Evolutionary conservation across 257 asterid genomes (phyloP).

Genomic region (Buddleja alternifolia): DNA sequence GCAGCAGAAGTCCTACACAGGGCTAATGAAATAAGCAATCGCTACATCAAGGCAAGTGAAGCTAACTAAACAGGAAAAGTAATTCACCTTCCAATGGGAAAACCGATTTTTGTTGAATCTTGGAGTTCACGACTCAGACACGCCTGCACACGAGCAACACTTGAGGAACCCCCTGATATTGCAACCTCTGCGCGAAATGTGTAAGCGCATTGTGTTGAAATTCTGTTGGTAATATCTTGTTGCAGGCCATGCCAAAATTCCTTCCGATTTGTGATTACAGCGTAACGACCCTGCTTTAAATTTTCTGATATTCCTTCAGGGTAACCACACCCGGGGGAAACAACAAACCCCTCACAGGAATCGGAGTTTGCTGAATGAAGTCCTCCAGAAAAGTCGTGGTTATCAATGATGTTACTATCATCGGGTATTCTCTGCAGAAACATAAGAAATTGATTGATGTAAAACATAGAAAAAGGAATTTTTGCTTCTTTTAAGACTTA

Average conservation of each 20-base stretch:
- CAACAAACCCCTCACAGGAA: slow-evolving; percentile 65
- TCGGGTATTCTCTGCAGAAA: slow-evolving; percentile 44
- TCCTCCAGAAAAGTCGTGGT: slow-evolving; percentile 80
- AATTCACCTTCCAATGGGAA: slow-evolving; percentile 66
- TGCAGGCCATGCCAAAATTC: slow-evolving; percentile 87
- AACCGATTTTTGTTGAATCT: slow-evolving; percentile 52
- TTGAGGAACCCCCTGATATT: slow-evolving; percentile 50
- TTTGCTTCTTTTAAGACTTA: background rate
- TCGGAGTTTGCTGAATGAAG: slow-evolving; percentile 71
- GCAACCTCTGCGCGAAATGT: slow-evolving; percentile 65
- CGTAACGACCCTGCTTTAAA: slow-evolving; percentile 47
- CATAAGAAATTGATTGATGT: slow-evolving; percentile 10
- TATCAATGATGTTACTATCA: slow-evolving; percentile 57
- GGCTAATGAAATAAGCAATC: slow-evolving; percentile 29
- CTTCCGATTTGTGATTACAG: slow-evolving; percentile 59
- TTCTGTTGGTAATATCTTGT: slow-evolving; percentile 67
- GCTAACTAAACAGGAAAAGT: background rate
- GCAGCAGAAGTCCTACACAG: slow-evolving; percentile 59
- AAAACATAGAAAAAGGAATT: background rate
- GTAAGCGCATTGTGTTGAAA: slow-evolving; percentile 53
- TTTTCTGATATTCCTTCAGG: slow-evolving; percentile 34
- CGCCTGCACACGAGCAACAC: slow-evolving; percentile 56
- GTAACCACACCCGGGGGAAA: slow-evolving; percentile 41
- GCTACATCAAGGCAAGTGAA: slow-evolving; percentile 20
- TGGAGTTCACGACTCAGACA: slow-evolving; percentile 64